Conservation (phyloP, 169 alveolate species). For the Cyclospora cayetanensis region DNA sequence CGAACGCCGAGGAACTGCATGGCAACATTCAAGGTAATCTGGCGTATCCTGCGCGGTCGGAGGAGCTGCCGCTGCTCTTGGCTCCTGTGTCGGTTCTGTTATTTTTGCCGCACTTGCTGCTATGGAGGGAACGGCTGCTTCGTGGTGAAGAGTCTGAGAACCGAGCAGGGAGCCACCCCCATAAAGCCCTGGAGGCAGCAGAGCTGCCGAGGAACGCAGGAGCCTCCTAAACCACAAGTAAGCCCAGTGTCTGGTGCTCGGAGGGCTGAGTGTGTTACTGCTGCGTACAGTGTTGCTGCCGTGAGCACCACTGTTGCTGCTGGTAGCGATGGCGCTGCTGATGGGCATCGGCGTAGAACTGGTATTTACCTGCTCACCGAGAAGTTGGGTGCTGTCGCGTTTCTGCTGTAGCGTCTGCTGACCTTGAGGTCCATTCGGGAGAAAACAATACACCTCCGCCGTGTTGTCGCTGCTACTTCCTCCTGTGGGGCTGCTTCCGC, state of each 20-base stretch:
- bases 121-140: neutral
- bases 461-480: neutral
- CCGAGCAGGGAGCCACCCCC: neutral
- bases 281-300: neutral
- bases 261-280: neutral
- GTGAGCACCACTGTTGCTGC: neutral
- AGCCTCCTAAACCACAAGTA: constrained; percentile 31
- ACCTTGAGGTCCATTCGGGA: neutral
- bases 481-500: neutral
- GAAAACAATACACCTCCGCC: neutral
- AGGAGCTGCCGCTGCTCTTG: neutral
- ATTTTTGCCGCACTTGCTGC: constrained; percentile 9
- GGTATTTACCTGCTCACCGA: neutral
- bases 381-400: neutral
- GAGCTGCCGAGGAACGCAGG: constrained; percentile 30
- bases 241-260: neutral
- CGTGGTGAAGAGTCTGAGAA: neutral
- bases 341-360: neutral
- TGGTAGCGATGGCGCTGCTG: neutral
- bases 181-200: constrained; percentile 37
- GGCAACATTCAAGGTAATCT: too few species aligned
- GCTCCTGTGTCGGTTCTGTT: neutral
- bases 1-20: too few species aligned
- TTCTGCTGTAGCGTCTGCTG: neutral
- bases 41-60: too few species aligned